Evolutionary conservation across 257 asterid species (phyloP).

Genomic region (Fraxinus pennsylvanica): DNA sequence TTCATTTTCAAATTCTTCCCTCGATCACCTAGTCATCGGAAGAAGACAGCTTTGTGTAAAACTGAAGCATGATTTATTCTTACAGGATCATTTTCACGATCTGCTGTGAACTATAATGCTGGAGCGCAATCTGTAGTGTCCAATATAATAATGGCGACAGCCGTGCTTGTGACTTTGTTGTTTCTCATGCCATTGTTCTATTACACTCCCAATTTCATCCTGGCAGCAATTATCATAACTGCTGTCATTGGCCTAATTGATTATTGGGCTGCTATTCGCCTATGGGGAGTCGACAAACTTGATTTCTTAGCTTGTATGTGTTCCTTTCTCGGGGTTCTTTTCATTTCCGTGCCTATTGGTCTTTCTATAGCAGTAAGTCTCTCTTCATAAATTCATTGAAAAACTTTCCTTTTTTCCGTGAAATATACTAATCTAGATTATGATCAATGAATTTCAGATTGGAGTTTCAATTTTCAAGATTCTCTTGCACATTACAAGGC

Average conservation of each 20-base stretch:
- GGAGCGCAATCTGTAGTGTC: constrained; percentile 84
- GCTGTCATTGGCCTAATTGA: constrained; percentile 91
- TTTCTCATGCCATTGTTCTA: constrained; percentile 90
- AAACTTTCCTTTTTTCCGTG: background rate
- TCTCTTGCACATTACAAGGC: constrained; percentile 86
- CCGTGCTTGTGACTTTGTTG: constrained; percentile 71
- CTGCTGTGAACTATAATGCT: constrained; percentile 90
- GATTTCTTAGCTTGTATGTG: constrained; percentile 83
- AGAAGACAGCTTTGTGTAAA: background rate
- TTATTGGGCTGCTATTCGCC: constrained; percentile 58
- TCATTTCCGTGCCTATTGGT: constrained; percentile 93
- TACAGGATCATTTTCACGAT: constrained; percentile 91
- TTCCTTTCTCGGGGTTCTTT: constrained; percentile 86
- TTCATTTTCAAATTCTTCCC: background rate
- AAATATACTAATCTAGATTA: background rate
- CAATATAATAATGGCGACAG: constrained; percentile 76
- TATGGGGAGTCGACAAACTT: constrained; percentile 92
- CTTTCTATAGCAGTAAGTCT: constrained; percentile 83
- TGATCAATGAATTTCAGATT: constrained; percentile 42
- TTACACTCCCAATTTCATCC: constrained; percentile 77
- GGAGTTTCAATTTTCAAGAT: constrained; percentile 95
- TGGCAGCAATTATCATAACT: constrained; percentile 85
- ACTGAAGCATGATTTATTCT: background rate
- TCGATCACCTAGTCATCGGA: background rate
- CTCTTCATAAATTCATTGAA: background rate